Conservation (phyloP, 2,329 filamentous ascomycete species). For the Zalaria obscura region DNA sequence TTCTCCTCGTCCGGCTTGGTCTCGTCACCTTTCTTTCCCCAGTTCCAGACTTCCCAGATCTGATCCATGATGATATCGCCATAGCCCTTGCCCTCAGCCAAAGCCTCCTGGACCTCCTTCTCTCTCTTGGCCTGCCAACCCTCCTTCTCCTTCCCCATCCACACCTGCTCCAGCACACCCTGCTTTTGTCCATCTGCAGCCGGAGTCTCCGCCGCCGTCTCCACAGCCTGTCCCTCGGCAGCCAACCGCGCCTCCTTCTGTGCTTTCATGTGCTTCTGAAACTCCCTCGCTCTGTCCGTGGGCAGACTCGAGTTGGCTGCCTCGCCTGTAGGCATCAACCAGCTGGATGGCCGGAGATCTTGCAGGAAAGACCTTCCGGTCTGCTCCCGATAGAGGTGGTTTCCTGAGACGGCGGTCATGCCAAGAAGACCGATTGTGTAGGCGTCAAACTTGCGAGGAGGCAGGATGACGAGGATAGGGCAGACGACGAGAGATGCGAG, state of each 20-base stretch:
- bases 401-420: constrained; percentile 34
- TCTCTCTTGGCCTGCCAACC: constrained; percentile 29
- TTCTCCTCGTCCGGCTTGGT: constrained; percentile 1
- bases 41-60: constrained; percentile 13
- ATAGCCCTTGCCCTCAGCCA: constrained; percentile 22
- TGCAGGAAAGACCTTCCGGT: constrained; percentile 10
- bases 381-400: constrained; percentile 29
- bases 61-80: constrained; percentile 24
- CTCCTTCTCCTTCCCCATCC: constrained; percentile 25
- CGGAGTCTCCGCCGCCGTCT: constrained; percentile 8
- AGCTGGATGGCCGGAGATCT: neutral
- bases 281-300: constrained; percentile 22
- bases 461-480: constrained; percentile 40
- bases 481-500: constrained; percentile 36
- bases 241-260: constrained; percentile 22
- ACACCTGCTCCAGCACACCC: constrained; percentile 18
- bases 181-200: constrained; percentile 9
- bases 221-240: constrained; percentile 21
- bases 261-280: constrained; percentile 23
- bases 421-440: constrained; percentile 42
- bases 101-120: constrained; percentile 28
- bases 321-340: neutral
- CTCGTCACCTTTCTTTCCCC: constrained; percentile 9
- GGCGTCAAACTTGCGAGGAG: constrained; percentile 47
- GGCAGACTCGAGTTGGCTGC: constrained; percentile 13